Evolutionary conservation across 139 green algal genomes (phyloP), one percentile per base, ranked within the genome.

Genomic region (Desmodesmus armatus): DNA sequence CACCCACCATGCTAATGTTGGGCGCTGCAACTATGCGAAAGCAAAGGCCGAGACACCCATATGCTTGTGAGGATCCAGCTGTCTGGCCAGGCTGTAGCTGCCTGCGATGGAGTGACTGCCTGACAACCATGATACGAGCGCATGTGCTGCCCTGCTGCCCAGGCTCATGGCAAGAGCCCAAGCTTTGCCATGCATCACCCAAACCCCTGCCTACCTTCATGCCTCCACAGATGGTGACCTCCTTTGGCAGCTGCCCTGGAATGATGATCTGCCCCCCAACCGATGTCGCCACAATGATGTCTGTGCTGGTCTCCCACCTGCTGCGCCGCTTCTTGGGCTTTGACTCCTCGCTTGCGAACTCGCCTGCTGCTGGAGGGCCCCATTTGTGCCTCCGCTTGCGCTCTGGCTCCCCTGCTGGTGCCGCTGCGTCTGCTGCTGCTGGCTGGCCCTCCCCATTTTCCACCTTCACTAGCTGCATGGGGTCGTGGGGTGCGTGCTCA

Each of bases 171-270:
- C n/a, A n/a, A n/a, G n/a, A n/a, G n/a, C n/a, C n/a, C n/a, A n/a
- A n/a, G n/a, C n/a, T n/a, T 6, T 19, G 11, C 3, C 49, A 0
- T 40, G 40, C 39, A 27, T 85, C n/a, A n/a, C n/a, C n/a, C n/a
- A n/a, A n/a, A n/a, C n/a, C n/a, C n/a, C n/a, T n/a, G n/a, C n/a
- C 55, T 73, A 91, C 90, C 90, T 90, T 90, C 55, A 93, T 78
- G 60, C 19, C 35, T 11, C 86, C 86, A 33, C 49, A 88, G 29
- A 93, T 85, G 44, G 73, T 86, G 67, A 93, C 74, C 82, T 92
- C 87, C 82, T 86, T 88, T n/a, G 90, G 90, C 17, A 91, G 88
- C 51, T 89, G 79, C 15, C 80, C 75, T 21, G 80, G 80, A 37
- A 86, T 86, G 35, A 91, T 55, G 25, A 91, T 69, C 13, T 60